Evolutionary conservation across 371 early-diverging fungal genomes (phyloP), one percentile per base, ranked within the genome.

Genomic region (Syncephalastrum monosporum): DNA sequence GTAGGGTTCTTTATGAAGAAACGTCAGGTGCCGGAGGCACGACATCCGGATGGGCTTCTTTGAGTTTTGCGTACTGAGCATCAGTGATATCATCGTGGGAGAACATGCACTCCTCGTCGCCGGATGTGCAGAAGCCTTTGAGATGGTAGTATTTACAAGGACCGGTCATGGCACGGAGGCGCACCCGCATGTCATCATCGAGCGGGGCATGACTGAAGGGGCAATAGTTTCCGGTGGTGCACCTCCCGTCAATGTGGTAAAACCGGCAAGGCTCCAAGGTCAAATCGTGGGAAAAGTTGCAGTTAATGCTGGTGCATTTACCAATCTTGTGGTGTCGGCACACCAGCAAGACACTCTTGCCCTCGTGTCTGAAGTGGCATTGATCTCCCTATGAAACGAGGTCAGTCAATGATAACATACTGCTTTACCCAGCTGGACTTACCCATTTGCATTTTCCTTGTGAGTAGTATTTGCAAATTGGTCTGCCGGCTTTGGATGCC

Each of bases 191-290:
- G 1, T 55, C 56, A 4, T 47, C 24, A 2, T 54, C 61, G 5
- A 74, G 51, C 7, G 63, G 58, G 4, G 52, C 70, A 13, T 77
- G 77, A 4, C 70, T 69, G 55, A 65, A 77, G 0, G 68, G 66
- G 14, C 77, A 77, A 0, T 4, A 3, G 0, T 60, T 49, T 0
- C 60, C 68, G 0, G 56, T 33, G 2, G 56, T 53, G 44, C 77
- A 77, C 1, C 13, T 50, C 4, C 64, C 66, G 7, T 62, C 52
- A 27, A 77, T 42, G 43, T 68, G 67, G 17, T 55, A 72, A 45
- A 74, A 74, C 17, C 71, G 62, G 55, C 77, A 77, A 3, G 77
- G 74, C 17, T 74, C 70, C 15, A 60, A 1, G 21, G 61, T 61
- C 24, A 74, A 33, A 43, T 77, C 75, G 58, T 75, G 75, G 2